Evolutionary conservation across 306 rosid species (phyloP).

Genomic region (Geum urbanum): DNA sequence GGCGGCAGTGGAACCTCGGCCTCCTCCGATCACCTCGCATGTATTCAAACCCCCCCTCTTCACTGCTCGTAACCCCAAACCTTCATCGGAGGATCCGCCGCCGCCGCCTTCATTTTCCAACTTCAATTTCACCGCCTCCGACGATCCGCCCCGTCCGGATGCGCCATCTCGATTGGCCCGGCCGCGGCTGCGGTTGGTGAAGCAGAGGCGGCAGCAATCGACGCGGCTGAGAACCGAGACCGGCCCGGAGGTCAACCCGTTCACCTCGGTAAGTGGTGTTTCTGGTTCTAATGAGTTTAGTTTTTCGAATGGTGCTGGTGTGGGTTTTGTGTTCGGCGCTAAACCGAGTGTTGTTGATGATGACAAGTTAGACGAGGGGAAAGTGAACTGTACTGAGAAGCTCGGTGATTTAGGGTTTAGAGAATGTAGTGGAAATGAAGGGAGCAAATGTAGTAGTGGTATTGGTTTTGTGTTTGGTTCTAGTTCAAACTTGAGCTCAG

Average conservation of each 20-base stretch:
- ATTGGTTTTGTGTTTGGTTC: constrained; percentile 22
- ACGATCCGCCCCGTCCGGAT: constrained; percentile 18
- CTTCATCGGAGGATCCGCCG: constrained; percentile 17
- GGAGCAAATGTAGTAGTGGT: constrained; percentile 23
- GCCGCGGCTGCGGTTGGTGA: constrained; percentile 54
- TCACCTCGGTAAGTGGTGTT: constrained; percentile 32
- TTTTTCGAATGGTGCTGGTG: constrained; percentile 15
- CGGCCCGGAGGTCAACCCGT: constrained; percentile 40
- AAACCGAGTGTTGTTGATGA: neutral
- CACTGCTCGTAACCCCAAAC: constrained; percentile 19
- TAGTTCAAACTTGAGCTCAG: constrained; percentile 18
- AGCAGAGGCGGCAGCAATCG: constrained; percentile 65
- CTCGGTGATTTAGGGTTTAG: neutral
- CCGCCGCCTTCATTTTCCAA: constrained; percentile 21
- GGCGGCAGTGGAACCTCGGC: constrained; percentile 40
- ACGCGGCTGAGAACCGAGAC: constrained; percentile 41
- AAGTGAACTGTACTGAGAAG: neutral
- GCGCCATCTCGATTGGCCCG: constrained; percentile 23
- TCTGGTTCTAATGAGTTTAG: constrained; percentile 12
- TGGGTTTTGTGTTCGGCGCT: constrained; percentile 18
- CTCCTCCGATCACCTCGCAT: constrained; percentile 42
- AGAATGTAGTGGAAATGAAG: neutral
- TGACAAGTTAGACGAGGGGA: neutral
- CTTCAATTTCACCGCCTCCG: constrained; percentile 25
- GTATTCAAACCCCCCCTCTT: constrained; percentile 16